Base-by-base conservation (phyloP, 345 rosid genomes). In the Gossypium rotundifolium region DNA sequence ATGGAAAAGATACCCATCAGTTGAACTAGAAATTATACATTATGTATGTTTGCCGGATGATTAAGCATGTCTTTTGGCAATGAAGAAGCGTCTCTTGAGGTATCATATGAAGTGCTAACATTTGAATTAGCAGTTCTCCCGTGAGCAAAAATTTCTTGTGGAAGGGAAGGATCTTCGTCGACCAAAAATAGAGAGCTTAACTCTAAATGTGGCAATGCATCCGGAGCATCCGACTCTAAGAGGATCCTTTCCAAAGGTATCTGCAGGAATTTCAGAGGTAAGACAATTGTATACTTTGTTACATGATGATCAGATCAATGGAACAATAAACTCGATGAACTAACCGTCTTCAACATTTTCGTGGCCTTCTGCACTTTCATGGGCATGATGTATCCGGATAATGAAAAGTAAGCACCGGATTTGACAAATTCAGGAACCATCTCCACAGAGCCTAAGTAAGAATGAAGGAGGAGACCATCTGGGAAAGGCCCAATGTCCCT, bases 341-440 rank as follows among this genome's bases (percentile, higher is more conserved):
- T 80, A 73, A 89, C 99, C 55, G 80, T 85, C 73, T 87, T 88
- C 75, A 93, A 79, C 87, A 90, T 86, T 75, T 86, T 83, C 82
- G 87, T 95, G 61, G 97, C 96, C 79, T 90, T 95, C 70, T 84
- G 84, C 62, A 65, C 82, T 77, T 87, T 91, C 96, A 93, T 83
- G 60, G 90, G 78, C 97, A 93, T 88, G 12, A 90, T 85, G 79
- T 84, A 93, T 64, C 98, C 98, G 22, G 99, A 95, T 77, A 95
- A 89, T 25, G 98, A 95, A 83, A 95, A 95, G 75, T 93, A 90
- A 20, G 94, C 98, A 77, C 99, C 96, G 33, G 89, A 89, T 81
- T 88, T 89, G 12, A 94, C 87, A 55, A 93, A 84, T 76, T 91
- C 97, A 83, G 97, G 92, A 81, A 95, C 98, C 98, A 95, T 93